A percentile compares a stretch with the other conserved stretches of the same genome.
Conservation (phyloP, 306 rosid genomes). For the Rosa chinensis region DNA sequence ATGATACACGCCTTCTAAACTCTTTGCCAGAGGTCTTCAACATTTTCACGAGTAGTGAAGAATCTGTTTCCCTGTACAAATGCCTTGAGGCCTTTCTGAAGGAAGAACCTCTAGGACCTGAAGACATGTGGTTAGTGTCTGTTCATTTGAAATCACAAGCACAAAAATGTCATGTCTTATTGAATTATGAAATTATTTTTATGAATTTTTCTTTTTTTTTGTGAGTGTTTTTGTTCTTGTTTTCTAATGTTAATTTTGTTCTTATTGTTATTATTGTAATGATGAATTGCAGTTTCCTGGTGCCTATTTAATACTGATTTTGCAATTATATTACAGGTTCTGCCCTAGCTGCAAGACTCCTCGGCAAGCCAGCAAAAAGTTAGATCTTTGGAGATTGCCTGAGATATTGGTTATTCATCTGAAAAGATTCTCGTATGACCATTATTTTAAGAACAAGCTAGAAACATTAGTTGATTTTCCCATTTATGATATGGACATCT, state of each 20-base stretch:
- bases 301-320: constrained; percentile 19
- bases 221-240: not conserved
- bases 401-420: constrained; percentile 80
- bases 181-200: not conserved
- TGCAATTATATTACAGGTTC: constrained; percentile 49
- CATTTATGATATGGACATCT: constrained; percentile 59
- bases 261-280: not conserved
- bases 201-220: not conserved
- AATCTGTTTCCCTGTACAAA: constrained; percentile 62
- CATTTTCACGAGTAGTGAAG: constrained; percentile 44
- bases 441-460: constrained; percentile 58
- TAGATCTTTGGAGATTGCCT: constrained; percentile 95
- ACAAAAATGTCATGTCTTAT: not conserved
- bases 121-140: constrained; percentile 83
- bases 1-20: constrained; percentile 43
- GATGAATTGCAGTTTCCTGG: not conserved
- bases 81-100: constrained; percentile 86
- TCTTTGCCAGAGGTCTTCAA: constrained; percentile 62
- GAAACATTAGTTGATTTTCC: constrained; percentile 85
- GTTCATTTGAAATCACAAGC: not conserved
- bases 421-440: constrained; percentile 72
- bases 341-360: constrained; percentile 76
- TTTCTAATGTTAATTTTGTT: not conserved
- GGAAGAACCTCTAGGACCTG: constrained; percentile 88
- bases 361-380: constrained; percentile 79